Evolutionary conservation across 2,329 filamentous ascomycete species (phyloP).

Genomic region (Exophiala spinifera): DNA sequence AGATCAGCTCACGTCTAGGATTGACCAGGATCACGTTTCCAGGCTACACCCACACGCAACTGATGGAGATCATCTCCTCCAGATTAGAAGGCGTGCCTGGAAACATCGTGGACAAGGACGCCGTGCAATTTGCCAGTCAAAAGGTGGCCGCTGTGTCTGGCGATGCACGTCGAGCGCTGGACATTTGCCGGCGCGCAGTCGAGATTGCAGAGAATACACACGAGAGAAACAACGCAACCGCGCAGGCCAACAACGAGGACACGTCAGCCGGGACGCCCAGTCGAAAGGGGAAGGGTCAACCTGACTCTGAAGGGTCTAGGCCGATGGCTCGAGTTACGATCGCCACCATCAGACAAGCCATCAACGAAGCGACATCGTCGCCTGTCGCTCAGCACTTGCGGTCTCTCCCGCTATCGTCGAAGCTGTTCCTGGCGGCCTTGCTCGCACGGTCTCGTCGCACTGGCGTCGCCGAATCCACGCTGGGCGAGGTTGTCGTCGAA

Average conservation of each 20-base stretch:
- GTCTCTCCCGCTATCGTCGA: slow-evolving; percentile 73
- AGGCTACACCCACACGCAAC: slow-evolving; percentile 92
- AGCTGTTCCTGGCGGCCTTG: slow-evolving; percentile 80
- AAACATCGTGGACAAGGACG: slow-evolving; percentile 86
- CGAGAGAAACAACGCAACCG: slow-evolving; percentile 42
- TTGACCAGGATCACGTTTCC: slow-evolving; percentile 95
- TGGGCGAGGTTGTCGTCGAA: slow-evolving; percentile 88
- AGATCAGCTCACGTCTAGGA: slow-evolving; percentile 88
- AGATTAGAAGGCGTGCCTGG: slow-evolving; percentile 83
- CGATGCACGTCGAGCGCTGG: slow-evolving; percentile 84
- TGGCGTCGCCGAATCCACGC: slow-evolving; percentile 79
- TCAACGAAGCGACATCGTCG: slow-evolving; percentile 89
- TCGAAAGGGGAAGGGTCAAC: slow-evolving; percentile 30
- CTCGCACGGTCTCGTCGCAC: slow-evolving; percentile 75
- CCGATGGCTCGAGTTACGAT: slow-evolving; percentile 71
- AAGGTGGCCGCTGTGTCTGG: slow-evolving; percentile 97
- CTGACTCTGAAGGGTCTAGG: slow-evolving; percentile 19
- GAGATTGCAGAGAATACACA: slow-evolving; percentile 82
- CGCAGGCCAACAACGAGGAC: slow-evolving; percentile 34
- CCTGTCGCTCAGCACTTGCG: slow-evolving; percentile 87
- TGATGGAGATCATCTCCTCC: slow-evolving; percentile 97
- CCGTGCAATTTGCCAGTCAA: slow-evolving; percentile 90
- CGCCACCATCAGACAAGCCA: slow-evolving; percentile 86
- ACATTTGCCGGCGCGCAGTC: slow-evolving; percentile 92
- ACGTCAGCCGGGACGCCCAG: slow-evolving; percentile 39